Conservation (phyloP, 129 eudicot genomes). For the Pseudognaphalium luteoalbum region DNA sequence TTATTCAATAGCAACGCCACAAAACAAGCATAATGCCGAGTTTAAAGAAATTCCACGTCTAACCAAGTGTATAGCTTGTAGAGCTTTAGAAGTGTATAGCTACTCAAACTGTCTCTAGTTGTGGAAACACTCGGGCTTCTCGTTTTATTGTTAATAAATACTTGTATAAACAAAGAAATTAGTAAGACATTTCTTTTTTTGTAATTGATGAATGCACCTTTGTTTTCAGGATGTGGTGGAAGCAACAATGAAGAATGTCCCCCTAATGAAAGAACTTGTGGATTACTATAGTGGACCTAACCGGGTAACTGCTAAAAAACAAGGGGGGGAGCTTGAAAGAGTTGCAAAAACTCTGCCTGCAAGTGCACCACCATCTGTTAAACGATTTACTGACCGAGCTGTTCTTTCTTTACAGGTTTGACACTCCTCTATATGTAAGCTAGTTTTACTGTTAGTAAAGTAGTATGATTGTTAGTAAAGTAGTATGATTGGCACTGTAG, state of each 20-base stretch:
- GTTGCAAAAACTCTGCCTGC: constrained; percentile 90
- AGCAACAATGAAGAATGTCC: constrained; percentile 73
- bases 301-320: constrained; percentile 78
- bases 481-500: neutral
- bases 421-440: neutral
- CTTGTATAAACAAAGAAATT: neutral
- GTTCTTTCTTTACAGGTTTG: constrained; percentile 83
- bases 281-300: constrained; percentile 86
- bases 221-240: constrained; percentile 61
- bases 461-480: neutral
- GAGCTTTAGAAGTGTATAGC: constrained; percentile 1
- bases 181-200: neutral
- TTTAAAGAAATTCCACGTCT: too few relatives aligned
- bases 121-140: neutral
- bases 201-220: neutral
- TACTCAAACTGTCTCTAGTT: neutral
- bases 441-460: neutral
- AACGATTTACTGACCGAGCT: constrained; percentile 76
- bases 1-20: too few relatives aligned
- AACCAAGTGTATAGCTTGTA: neutral
- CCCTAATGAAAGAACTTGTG: constrained; percentile 68
- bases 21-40: too few relatives aligned
- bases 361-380: constrained; percentile 62
- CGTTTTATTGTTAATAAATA: neutral
- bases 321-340: constrained; percentile 77